These are phyloP conservation scores for Dalechampia spathulata DNA, from an alignment of 441 rosid genomes.

Conservation along the genomic window DNA sequence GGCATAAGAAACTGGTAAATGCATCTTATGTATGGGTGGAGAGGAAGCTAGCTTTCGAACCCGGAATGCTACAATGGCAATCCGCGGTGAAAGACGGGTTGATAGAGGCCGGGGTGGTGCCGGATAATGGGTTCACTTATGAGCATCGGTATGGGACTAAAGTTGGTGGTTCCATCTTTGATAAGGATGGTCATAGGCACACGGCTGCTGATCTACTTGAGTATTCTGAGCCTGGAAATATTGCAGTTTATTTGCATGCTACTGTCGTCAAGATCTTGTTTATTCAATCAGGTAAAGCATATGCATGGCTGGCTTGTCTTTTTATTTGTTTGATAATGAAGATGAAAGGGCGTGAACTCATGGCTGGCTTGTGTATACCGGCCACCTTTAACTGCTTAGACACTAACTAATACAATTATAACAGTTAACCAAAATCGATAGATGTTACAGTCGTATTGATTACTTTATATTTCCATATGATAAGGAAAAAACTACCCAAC, in stretches of 20 bases:
- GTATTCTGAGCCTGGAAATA: constrained; percentile 47
- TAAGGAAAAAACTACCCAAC: too few relatives aligned
- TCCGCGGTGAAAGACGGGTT: constrained; percentile 77
- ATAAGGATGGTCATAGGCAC: constrained; percentile 55
- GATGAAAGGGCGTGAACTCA: not conserved
- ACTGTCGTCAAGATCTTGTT: constrained; percentile 54
- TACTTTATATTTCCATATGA: too few relatives aligned
- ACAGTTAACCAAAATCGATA: too few relatives aligned
- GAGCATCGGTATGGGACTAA: constrained; percentile 78
- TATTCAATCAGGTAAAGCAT: constrained; percentile 17
- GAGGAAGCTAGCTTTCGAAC: constrained; percentile 54
- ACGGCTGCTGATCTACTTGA: constrained; percentile 79
- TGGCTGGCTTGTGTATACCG: not conserved
- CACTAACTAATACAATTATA: too few relatives aligned
- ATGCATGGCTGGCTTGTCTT: not conserved
- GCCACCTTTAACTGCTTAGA: too few relatives aligned
- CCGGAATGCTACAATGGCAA: constrained; percentile 64
- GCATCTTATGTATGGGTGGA: constrained; percentile 80
- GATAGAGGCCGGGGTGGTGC: constrained; percentile 54
- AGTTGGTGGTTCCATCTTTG: constrained; percentile 80
- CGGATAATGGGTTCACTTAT: constrained; percentile 73
- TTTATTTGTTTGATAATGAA: too few relatives aligned
- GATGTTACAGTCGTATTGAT: too few relatives aligned
- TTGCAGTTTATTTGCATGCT: constrained; percentile 62
- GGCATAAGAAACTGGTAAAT: constrained; percentile 52